Base-by-base conservation (phyloP, 305 asterid species). In the Plantago coronopus region DNA sequence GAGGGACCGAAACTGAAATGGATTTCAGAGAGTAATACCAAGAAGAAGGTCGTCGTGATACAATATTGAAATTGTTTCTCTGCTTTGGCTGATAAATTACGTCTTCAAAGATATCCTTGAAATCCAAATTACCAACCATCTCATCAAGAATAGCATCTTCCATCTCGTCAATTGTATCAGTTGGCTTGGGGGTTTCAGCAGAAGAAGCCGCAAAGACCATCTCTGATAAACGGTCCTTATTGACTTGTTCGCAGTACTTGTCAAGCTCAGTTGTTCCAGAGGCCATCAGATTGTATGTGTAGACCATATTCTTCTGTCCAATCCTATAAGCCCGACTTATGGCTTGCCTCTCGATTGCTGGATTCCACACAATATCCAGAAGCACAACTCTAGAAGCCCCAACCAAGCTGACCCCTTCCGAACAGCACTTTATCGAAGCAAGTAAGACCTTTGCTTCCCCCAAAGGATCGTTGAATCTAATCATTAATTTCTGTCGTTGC, bases 271-370 rank as follows among this genome's bases (percentile, higher is more conserved):
- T 9, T 38, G 44, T 38, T 12, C 44, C 44, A 38, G 44, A 38
- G 13, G 44, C 44, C 44, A 38, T 38, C 44, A 38, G 44, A 38
- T 38, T 15, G 44, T 38, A 38, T 9, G 44, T 38, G 13, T 38
- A 12, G 16, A 76, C 88, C 80, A 76, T 55, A 56, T 62, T 61
- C 56, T 3, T n/a, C 1, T 47, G 51, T 7, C 51, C 51, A 47
- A 47, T 17, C 51, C 51, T 47, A 47, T 47, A 47, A 47, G 51
- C 51, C 12, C 51, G 51, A 2, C 44, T 38, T 38, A 38, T 38
- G 44, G 44, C 44, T 38, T 38, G 44, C 44, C 44, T 38, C 44
- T 38, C 44, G 14, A 38, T 16, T 2, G 44, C 14, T 38, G 44
- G 44, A 38, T 38, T 38, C 44, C 44, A 47, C 51, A 47, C 51